These are phyloP conservation scores for Globisporangium yorkense DNA, from an alignment of 352 stramenopile species.

Conservation along the genomic window DNA sequence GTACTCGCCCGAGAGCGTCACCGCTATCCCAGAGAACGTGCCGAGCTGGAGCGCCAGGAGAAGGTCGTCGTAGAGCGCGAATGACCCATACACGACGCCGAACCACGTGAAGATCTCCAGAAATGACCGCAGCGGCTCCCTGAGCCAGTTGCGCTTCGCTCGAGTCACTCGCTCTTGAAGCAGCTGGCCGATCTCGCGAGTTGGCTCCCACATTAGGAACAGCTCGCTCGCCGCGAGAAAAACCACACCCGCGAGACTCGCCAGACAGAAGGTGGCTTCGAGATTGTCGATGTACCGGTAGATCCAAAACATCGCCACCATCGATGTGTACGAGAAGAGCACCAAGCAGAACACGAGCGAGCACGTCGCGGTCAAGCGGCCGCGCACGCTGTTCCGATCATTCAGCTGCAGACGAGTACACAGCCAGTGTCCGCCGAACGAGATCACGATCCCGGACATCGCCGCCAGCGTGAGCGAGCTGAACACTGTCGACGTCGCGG, in stretches of 20 bases:
- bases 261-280: conserved; percentile 77
- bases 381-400: conserved; percentile 42
- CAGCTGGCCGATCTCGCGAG: conserved; percentile 61
- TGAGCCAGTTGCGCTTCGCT: conserved; percentile 69
- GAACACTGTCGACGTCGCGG: conserved; percentile 61
- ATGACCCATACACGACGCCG: conserved; percentile 68
- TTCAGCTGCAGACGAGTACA: conserved; percentile 51
- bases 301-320: conserved; percentile 69
- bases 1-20: conserved; percentile 71
- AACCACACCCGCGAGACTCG: conserved; percentile 69
- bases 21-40: conserved; percentile 78
- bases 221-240: conserved; percentile 78
- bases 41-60: conserved; percentile 73
- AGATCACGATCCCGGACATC: conserved; percentile 71
- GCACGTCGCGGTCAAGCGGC: conserved; percentile 65
- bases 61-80: conserved; percentile 77
- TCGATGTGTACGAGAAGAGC: conserved; percentile 62
- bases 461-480: conserved; percentile 69
- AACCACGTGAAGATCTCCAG: conserved; percentile 83
- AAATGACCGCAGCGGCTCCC: conserved; percentile 73
- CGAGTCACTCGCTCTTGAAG: conserved; percentile 72
- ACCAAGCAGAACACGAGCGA: conserved; percentile 72
- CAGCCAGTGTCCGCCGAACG: conserved; percentile 63
- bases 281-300: conserved; percentile 85
- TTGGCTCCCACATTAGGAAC: conserved; percentile 79